Base-by-base conservation (phyloP, 2,329 filamentous ascomycete genomes). In the Ceratocystis variospora region DNA sequence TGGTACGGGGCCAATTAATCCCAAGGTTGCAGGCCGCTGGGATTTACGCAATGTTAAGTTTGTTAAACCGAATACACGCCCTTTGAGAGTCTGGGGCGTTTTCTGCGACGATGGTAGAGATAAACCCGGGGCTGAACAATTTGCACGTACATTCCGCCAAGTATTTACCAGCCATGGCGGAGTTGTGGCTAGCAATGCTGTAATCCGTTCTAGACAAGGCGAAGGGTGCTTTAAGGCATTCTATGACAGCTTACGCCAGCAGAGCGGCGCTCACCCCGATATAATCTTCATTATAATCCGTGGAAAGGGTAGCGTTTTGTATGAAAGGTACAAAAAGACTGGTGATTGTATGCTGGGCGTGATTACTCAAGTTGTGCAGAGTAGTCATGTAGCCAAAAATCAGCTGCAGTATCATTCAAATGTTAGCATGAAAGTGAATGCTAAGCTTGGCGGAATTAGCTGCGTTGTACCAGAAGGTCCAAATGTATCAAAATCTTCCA, bases 381-480 rank as follows among this genome's bases (percentile, higher is more conserved):
- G 80, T 1, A 77, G 77, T 0, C 87, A 95, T 68, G 88, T 93
- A 0, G 88, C 93, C 0, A 87, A 87, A 73, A 83, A 83, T 17
- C 48, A 48, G 17, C 81, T 81, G 0, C 94, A 99, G 72, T 97
- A 97, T 75, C 87, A 89, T 72, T 94, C 89, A 0, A 99, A 99
- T 69, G 90, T 99, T 0, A 83, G 86, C 69, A 94, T 99, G 90
- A 99, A 99, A 78, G 85, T 99, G 70, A 97, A 99, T 71, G 88
- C 90, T 2, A 99, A 99, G 78, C 82, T 99, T 1, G 94, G 94
- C 15, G 94, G 94, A 5, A 82, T 84, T 0, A 96, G 90, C 0
- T 86, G 78, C 64, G 48, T 41, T 19, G 68, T 67, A 22, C 65
- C 61, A 28, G 63, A 72, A 0, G 81, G 85, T 0, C 73, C 75